Conservation (phyloP, 768 basidiomycete genomes). For the Baorangia bicolor region DNA sequence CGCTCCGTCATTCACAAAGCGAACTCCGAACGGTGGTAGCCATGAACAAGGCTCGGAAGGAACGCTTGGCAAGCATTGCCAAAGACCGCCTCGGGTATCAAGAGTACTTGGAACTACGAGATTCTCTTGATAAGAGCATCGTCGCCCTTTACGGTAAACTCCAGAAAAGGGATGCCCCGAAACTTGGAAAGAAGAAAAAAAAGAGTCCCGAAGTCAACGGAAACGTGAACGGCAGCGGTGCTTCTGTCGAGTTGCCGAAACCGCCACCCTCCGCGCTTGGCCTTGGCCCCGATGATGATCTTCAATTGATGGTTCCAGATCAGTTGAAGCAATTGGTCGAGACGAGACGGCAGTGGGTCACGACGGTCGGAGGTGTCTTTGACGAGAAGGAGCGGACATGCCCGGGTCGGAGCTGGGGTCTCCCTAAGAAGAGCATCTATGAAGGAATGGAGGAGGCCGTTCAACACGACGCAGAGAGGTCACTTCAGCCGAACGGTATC, state of each 20-base stretch:
- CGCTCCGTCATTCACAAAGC: conserved; percentile 83
- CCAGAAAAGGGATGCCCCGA: conserved; percentile 78
- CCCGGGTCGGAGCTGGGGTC: conserved; percentile 74
- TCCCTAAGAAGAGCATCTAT: conserved; percentile 75
- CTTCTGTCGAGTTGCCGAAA: conserved; percentile 40
- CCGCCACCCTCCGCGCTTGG: conserved; percentile 74
- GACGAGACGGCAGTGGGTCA: conserved; percentile 77
- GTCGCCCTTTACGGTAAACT: conserved; percentile 70
- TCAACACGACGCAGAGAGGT: conserved; percentile 33
- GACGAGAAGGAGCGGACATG: conserved; percentile 64
- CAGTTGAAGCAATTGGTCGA: conserved; percentile 70
- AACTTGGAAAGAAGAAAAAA: conserved; percentile 74
- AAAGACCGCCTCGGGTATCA: conserved; percentile 87
- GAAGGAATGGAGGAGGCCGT: conserved; percentile 72
- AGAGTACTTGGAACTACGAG: conserved; percentile 84
- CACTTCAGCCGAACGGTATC: conserved; percentile 20
- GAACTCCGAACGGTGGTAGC: conserved; percentile 75
- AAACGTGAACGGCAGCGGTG: conserved; percentile 32
- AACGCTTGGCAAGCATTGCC: conserved; percentile 70
- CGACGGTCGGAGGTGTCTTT: conserved; percentile 72
- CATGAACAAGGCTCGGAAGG: conserved; percentile 81
- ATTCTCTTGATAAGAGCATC: conserved; percentile 86
- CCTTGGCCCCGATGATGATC: conserved; percentile 65
- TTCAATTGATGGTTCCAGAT: conserved; percentile 60
- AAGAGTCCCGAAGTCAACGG: conserved; percentile 42